Evolutionary conservation across 2,329 filamentous ascomycete species (phyloP).

Genomic region (Neurospora sp.): DNA sequence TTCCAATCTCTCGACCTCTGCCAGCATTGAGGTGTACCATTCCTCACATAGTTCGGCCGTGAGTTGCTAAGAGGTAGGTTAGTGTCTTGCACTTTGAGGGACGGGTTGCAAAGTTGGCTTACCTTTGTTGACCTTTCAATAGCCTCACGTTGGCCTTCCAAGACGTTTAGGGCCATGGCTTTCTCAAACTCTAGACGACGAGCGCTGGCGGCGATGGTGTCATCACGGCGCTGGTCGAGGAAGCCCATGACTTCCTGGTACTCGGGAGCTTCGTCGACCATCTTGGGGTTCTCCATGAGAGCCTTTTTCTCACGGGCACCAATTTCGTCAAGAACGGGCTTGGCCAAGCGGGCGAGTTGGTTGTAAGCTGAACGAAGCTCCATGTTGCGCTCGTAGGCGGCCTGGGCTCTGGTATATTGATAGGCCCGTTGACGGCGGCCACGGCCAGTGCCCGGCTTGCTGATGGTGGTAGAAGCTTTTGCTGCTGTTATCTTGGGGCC

Average conservation of each 20-base stretch:
- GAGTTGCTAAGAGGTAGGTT: conserved; percentile 9
- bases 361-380: conserved; percentile 56
- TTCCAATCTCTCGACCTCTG: conserved; percentile 35
- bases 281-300: conserved; percentile 42
- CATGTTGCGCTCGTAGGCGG: conserved; percentile 52
- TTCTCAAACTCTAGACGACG: conserved; percentile 10
- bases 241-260: conserved; percentile 40
- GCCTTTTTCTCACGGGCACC: conserved; percentile 49
- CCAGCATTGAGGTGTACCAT: conserved; percentile 36
- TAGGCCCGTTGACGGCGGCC: conserved; percentile 48
- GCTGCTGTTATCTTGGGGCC: conserved; percentile 21
- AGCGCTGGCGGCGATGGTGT: conserved; percentile 19
- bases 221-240: conserved; percentile 35
- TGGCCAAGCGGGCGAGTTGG: conserved; percentile 51
- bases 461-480: conserved; percentile 18
- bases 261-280: conserved; percentile 43
- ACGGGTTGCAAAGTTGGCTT: conserved; percentile 7
- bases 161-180: conserved; percentile 16
- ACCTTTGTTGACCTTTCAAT: conserved; percentile 15
- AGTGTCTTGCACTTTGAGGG: conserved; percentile 4
- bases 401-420: conserved; percentile 42
- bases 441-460: conserved; percentile 24
- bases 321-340: conserved; percentile 55
- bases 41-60: conserved; percentile 27
- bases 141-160: conserved; percentile 13